Percentiles rank a stretch among this genome's conserved stretches.
These are phyloP conservation scores for Sphagnurus paluster DNA, from an alignment of 1,284 basidiomycete species.

Conservation along the genomic window DNA sequence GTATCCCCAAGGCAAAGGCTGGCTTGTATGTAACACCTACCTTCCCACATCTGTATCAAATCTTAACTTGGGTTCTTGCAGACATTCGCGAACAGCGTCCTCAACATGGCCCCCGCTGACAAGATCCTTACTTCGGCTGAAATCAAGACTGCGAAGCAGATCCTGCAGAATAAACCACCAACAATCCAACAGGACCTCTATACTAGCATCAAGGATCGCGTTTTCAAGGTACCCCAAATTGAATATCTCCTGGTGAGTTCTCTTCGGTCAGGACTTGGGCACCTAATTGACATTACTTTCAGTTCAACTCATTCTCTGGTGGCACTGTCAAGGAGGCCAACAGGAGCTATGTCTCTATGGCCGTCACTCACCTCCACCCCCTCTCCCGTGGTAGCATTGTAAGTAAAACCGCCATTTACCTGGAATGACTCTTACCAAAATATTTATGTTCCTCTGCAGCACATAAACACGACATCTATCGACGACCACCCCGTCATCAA, in stretches of 20 bases:
- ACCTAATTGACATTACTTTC: neutral
- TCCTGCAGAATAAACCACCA: conserved; percentile 26
- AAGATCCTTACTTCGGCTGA: conserved; percentile 25
- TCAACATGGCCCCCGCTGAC: conserved; percentile 27
- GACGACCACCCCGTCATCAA: conserved; percentile 35
- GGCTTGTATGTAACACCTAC: conserved; percentile 22
- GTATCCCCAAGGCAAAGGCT: conserved; percentile 28
- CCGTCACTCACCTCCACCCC: conserved; percentile 32
- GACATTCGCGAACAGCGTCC: conserved; percentile 29
- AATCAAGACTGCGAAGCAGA: conserved; percentile 19
- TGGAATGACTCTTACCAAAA: too few species aligned
- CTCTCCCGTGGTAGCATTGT: conserved; percentile 37
- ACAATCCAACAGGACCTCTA: conserved; percentile 27
- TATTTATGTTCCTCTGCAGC: too few species aligned
- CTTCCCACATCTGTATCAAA: neutral
- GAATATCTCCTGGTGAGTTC: conserved; percentile 28
- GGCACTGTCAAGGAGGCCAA: conserved; percentile 26
- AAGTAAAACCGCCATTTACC: too few species aligned
- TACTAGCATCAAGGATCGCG: conserved; percentile 24
- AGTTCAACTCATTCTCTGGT: conserved; percentile 33
- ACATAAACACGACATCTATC: conserved; percentile 32
- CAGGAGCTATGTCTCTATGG: conserved; percentile 32
- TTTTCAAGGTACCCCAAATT: conserved; percentile 26
- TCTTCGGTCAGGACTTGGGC: neutral
- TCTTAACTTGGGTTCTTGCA: conserved; percentile 4